Percentiles rank a stretch among this genome's conserved stretches.
Conservation (phyloP, 2,329 filamentous ascomycete species). For the Colletotrichum tropicicola region DNA sequence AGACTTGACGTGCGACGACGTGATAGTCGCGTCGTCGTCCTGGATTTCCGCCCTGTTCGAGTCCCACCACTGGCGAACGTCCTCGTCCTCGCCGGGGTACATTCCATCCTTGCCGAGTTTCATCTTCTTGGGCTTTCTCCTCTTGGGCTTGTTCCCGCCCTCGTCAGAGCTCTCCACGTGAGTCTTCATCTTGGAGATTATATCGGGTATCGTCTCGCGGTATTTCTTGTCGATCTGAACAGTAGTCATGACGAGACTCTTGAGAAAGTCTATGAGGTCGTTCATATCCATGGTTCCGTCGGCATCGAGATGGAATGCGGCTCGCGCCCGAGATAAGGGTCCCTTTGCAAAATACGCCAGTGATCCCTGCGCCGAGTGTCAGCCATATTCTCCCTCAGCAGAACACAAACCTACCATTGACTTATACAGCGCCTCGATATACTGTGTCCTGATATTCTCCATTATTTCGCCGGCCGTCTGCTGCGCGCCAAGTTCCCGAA, state of each 20-base stretch:
- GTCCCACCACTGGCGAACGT: conserved; percentile 77
- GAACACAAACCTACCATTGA: conserved; percentile 60
- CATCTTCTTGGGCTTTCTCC: conserved; percentile 68
- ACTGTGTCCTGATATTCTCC: conserved; percentile 65
- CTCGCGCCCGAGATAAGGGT: conserved; percentile 77
- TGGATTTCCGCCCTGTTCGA: conserved; percentile 58
- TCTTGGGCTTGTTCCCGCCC: conserved; percentile 47
- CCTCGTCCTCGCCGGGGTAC: conserved; percentile 72
- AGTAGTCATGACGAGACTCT: conserved; percentile 72
- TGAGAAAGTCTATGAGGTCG: conserved; percentile 75
- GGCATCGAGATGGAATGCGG: conserved; percentile 72
- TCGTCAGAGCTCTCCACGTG: conserved; percentile 65
- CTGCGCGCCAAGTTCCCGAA: conserved; percentile 36
- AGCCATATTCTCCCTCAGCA: conserved; percentile 27
- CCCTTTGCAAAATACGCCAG: conserved; percentile 87
- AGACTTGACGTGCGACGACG: conserved; percentile 65
- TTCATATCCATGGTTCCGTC: conserved; percentile 68
- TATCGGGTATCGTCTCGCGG: conserved; percentile 71
- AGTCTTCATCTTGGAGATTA: conserved; percentile 66
- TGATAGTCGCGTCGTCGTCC: conserved; percentile 54
- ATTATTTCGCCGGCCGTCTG: conserved; percentile 63
- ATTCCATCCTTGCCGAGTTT: conserved; percentile 75
- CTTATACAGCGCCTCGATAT: conserved; percentile 69
- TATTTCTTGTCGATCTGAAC: conserved; percentile 82
- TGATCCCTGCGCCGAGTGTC: conserved; percentile 70